Evolutionary conservation across 345 rosid genomes (phyloP).

Genomic region (Gossypium raimondii): DNA sequence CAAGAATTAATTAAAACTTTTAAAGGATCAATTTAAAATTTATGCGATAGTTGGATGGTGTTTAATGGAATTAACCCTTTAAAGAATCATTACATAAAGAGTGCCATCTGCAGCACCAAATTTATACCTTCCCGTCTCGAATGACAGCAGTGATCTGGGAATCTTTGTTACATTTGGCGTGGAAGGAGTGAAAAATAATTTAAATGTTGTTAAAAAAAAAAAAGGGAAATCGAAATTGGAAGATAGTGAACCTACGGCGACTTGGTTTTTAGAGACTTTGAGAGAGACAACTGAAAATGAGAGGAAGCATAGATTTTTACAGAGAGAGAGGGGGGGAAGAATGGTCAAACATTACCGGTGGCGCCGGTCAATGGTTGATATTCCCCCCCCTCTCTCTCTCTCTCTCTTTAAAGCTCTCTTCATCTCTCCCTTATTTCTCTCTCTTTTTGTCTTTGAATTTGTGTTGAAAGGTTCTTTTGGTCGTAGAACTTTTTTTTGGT

Average conservation of each 20-base stretch:
- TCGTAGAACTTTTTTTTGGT: not conserved
- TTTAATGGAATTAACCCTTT: too few species aligned
- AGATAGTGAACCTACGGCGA: not conserved
- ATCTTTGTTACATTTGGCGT: not conserved
- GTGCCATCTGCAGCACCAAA: not conserved
- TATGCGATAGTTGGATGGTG: too few species aligned
- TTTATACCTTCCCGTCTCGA: not conserved
- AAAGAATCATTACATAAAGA: too few species aligned
- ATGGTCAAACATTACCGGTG: constrained; percentile 43
- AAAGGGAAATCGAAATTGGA: too few species aligned
- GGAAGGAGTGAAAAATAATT: constrained; percentile 1
- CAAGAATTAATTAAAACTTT: too few species aligned
- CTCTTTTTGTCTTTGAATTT: not conserved
- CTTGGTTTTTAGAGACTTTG: not conserved
- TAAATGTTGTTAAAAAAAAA: not conserved
- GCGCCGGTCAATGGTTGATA: constrained; percentile 61
- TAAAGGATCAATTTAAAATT: too few species aligned
- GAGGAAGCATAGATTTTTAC: constrained; percentile 16
- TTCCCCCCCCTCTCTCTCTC: not conserved
- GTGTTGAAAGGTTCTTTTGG: constrained; percentile 10
- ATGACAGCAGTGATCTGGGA: too few species aligned
- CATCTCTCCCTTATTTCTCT: not conserved
- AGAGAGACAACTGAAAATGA: constrained; percentile 30
- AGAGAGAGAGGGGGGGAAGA: constrained; percentile 32
- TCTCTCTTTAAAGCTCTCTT: constrained; percentile 18